Percentiles rank a stretch among this genome's conserved stretches.
These are phyloP conservation scores for Russula virescens DNA, from an alignment of 768 basidiomycete genomes.

Conservation along the genomic window DNA sequence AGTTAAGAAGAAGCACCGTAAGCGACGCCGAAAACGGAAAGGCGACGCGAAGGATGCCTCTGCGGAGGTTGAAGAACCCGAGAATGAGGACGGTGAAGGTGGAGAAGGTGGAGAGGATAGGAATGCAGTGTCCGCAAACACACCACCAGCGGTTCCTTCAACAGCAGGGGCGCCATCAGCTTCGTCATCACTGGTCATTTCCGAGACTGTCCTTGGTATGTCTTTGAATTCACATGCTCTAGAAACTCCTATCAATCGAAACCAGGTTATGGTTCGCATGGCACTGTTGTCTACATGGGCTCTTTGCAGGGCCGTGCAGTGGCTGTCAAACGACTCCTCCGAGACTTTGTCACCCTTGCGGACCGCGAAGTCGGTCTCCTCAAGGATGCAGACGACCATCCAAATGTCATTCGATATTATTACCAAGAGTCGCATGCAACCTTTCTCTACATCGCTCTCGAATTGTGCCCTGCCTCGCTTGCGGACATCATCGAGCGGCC, in stretches of 20 bases:
- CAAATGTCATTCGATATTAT: slow-evolving; percentile 97
- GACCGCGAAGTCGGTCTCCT: slow-evolving; percentile 89
- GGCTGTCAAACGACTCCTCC: slow-evolving; percentile 94
- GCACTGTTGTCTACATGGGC: slow-evolving; percentile 91
- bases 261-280: slow-evolving; percentile 90
- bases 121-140: slow-evolving; percentile 6
- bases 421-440: slow-evolving; percentile 92
- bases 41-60: slow-evolving; percentile 17
- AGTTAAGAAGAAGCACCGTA: slow-evolving; percentile 32
- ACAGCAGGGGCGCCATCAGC: slow-evolving; percentile 22
- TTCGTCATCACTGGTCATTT: slow-evolving; percentile 57
- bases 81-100: slow-evolving; percentile 22
- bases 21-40: slow-evolving; percentile 20
- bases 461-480: slow-evolving; percentile 86
- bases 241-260: slow-evolving; percentile 9
- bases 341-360: slow-evolving; percentile 93
- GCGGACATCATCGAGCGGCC: slow-evolving; percentile 83
- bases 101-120: slow-evolving; percentile 22
- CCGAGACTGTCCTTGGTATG: slow-evolving; percentile 70
- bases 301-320: slow-evolving; percentile 96
- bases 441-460: slow-evolving; percentile 97
- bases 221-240: slow-evolving; percentile 4
- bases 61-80: slow-evolving; percentile 26
- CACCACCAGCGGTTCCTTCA: slow-evolving; percentile 25
- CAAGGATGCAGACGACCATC: slow-evolving; percentile 96